Evolutionary conservation across 164 flowering plant genomes (phyloP).

Genomic region (Amborella trichopoda): DNA sequence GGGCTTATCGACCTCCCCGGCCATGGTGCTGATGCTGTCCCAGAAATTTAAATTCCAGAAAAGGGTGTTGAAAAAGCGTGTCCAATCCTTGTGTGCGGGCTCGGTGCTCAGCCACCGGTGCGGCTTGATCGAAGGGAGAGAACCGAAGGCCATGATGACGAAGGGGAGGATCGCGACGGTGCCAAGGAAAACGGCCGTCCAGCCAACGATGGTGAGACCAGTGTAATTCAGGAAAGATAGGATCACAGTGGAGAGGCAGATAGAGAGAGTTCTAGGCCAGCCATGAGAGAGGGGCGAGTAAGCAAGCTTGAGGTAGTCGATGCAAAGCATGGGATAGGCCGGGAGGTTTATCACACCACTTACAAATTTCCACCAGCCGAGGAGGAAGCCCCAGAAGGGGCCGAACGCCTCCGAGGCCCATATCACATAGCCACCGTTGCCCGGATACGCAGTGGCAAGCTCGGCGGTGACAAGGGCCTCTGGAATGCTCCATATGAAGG

Average conservation of each 20-base stretch:
- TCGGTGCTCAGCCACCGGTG: slow-evolving; percentile 48
- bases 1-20: slow-evolving; percentile 55
- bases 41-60: slow-evolving; percentile 93
- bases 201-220: slow-evolving; percentile 68
- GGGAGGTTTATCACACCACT: slow-evolving; percentile 73
- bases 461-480: slow-evolving; percentile 90
- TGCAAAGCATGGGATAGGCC: slow-evolving; percentile 63
- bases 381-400: slow-evolving; percentile 67
- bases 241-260: slow-evolving; percentile 29
- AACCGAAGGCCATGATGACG: slow-evolving; percentile 38
- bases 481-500: slow-evolving; percentile 83
- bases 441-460: slow-evolving; percentile 72
- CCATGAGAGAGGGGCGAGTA: slow-evolving; percentile 41
- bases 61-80: slow-evolving; percentile 55
- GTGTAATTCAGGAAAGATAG: slow-evolving; percentile 58
- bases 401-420: slow-evolving; percentile 80
- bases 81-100: slow-evolving; percentile 68
- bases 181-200: slow-evolving; percentile 43
- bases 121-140: slow-evolving; percentile 52
- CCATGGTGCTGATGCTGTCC: slow-evolving; percentile 79
- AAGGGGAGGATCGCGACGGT: slow-evolving; percentile 54
- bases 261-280: slow-evolving; percentile 25
- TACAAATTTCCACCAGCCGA: slow-evolving; percentile 73
- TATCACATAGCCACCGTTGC: slow-evolving; percentile 76
- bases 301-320: slow-evolving; percentile 40